Evolutionary conservation across 768 basidiomycete genomes (phyloP), one percentile per base, ranked within the genome.

Genomic region (Clitopilus hobsonii): DNA sequence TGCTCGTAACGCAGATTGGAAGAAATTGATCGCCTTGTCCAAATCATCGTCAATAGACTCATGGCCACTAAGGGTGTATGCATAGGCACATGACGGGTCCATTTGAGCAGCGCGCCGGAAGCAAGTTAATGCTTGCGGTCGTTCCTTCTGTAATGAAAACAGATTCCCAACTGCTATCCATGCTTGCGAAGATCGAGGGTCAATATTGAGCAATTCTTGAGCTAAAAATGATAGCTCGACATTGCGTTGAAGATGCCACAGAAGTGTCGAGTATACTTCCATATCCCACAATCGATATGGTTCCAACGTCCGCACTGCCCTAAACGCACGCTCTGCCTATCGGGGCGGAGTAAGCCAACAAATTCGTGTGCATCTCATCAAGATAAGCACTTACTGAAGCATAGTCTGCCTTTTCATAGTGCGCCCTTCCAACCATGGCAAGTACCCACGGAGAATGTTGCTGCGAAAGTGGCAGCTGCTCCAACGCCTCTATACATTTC

Each of bases 81-180:
- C 94, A 70, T 98, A 98, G 62, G 94, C 94, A 71, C 91, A 95
- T 18, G 83, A 79, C 16, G 93, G 87, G 68, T 94, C 93, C 67
- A 98, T 70, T 69, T 95, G 88, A 20, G 85, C 83, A 38, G 97
- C 97, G 50, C 97, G 86, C 56, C 86, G 81, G 74, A 99, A 98
- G 74, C 94, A 97, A 68, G 90, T 86, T 71, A 98, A 74, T 16
- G 97, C 95, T 65, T 97, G 91, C 51, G 89, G 76, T 61, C 93
- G 88, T 65, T 99, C 95, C 73, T 94, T 94, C 71, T 96, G 89
- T 63, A 97, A 72, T 13, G 94, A 96, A 71, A 98, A 98, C 63
- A 92, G 76, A 73, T 99, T 99, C 52, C 97, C 97, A 25, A 94
- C 85, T 1, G 94, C 91, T 61, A 98, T 97, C 97, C 97, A 99